Base-by-base conservation (phyloP, 139 green algal genomes). In the Coccomyxa sp. region DNA sequence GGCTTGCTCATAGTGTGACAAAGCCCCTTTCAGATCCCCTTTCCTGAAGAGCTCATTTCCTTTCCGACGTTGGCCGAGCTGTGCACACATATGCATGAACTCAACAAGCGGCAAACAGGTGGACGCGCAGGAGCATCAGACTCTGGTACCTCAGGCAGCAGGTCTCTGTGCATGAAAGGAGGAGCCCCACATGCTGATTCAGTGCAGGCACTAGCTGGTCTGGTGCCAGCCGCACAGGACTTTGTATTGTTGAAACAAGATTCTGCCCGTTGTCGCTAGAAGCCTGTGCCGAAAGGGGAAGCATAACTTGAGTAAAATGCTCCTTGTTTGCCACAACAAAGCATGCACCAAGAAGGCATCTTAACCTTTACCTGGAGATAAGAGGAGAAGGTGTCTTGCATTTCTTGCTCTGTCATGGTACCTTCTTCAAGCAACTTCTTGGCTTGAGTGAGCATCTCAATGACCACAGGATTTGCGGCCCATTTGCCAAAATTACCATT, bases 121-220 rank as follows among this genome's bases (percentile, higher is more conserved):
- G 7, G 38, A 51, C 38, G 7, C 7, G 38, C 38, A 51, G 38
- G 3, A 51, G 3, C 7, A 7, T 51, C 38, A 51, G 38, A 51
- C 59, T 59, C 63, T 31, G 74, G 13, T 51, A 58, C 60, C 51
- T 45, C 58, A 79, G 23, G 27, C 51, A 25, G 27, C 1, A 76
- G 58, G 77, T 31, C 77, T 45, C 18, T 77, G 57, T 79, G 67
- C 77, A 25, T 63, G 21, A 79, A 76, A 81, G 79, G 32, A 15
- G 27, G 32, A 17, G 31, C 25, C 88, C 86, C 71, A 94, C 88
- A 80, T 95, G 92, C 74, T 96, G 88, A 67, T 96, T 96, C 21
- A 96, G 85, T 15, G 90, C 91, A n/a, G 88, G 79, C 9, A 94
- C 88, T 51, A 96, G 87, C 77, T 94, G 80, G 58, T 93, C 85